Evolutionary conservation across 176 grass and related monocot species (phyloP).

Genomic region (Oryza meyeriana): DNA sequence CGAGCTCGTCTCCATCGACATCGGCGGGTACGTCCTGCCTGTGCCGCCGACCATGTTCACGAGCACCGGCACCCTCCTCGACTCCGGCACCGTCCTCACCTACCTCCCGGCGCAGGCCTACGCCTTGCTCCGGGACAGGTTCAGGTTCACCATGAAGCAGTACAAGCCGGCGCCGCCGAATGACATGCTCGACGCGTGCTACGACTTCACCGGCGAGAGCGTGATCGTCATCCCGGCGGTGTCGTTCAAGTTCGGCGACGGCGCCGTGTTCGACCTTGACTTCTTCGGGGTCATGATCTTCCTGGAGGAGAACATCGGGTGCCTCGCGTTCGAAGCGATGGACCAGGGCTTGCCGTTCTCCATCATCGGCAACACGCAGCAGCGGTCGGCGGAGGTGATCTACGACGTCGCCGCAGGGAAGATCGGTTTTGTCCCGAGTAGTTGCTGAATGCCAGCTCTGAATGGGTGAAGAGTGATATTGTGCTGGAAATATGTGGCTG

Average conservation of each 20-base stretch:
- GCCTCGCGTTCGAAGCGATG: constrained; percentile 52
- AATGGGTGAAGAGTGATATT: too few relatives aligned
- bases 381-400: constrained; percentile 46
- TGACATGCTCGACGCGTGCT: constrained; percentile 61
- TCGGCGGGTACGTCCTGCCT: constrained; percentile 45
- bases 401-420: constrained; percentile 49
- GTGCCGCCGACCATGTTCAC: constrained; percentile 46
- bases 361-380: constrained; percentile 70
- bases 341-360: not conserved
- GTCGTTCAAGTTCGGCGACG: constrained; percentile 50
- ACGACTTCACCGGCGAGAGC: constrained; percentile 41
- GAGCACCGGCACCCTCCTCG: constrained; percentile 39
- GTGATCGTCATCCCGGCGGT: constrained; percentile 32
- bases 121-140: constrained; percentile 39
- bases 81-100: constrained; percentile 70
- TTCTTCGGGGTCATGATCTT: constrained; percentile 44
- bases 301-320: constrained; percentile 7
- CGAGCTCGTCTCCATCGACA: constrained; percentile 48
- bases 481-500: too few relatives aligned
- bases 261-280: constrained; percentile 32
- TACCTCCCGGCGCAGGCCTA: constrained; percentile 55
- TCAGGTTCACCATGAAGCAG: constrained; percentile 49
- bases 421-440: constrained; percentile 47
- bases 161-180: constrained; percentile 41
- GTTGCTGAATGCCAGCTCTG: constrained; percentile 17